A percentile compares a stretch with the other conserved stretches of the same genome.
phyloP scores from a whole-genome alignment of 2,329 filamentous ascomycete genomes.

The Didymellaceae sp. region DNA sequence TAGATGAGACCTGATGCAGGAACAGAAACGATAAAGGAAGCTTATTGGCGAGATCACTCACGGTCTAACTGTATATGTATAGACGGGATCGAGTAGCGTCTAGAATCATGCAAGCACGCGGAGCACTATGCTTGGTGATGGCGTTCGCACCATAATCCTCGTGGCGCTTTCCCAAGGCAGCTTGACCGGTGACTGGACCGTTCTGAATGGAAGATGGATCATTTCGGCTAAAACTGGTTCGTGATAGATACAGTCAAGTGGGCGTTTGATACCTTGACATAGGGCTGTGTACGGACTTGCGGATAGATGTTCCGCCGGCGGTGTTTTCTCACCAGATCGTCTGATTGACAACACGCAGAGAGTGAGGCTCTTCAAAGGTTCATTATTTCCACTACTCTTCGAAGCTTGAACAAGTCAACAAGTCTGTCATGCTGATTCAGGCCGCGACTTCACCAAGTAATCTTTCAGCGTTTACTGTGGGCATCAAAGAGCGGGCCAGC shows the following conservation, averaged over 20 bases:
- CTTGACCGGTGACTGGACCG: slow-evolving; percentile 32
- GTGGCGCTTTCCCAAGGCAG: slow-evolving; percentile 26
- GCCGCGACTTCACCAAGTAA: neutral
- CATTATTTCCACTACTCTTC: no score
- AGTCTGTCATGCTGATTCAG: neutral
- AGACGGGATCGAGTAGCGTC: slow-evolving; percentile 25
- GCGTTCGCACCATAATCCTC: slow-evolving; percentile 20
- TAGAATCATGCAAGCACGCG: slow-evolving; percentile 19
- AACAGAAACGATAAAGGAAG: slow-evolving; percentile 21
- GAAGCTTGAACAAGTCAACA: neutral
- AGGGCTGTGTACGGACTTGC: slow-evolving; percentile 20
- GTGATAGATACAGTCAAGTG: neutral
- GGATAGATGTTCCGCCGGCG: slow-evolving; percentile 25
- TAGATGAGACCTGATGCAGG: slow-evolving; percentile 26
- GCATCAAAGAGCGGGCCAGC: slow-evolving; percentile 4
- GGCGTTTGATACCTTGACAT: neutral
- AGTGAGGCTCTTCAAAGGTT: neutral
- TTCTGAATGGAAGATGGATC: slow-evolving; percentile 15
- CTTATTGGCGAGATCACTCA: slow-evolving; percentile 21
- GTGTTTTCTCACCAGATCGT: neutral
- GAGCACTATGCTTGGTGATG: slow-evolving; percentile 29
- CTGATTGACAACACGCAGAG: neutral
- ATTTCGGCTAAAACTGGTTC: slow-evolving; percentile 34
- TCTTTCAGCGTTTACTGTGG: neutral
- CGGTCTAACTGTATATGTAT: slow-evolving; percentile 25